These are phyloP conservation scores for Nectriaceae sp. DNA, from an alignment of 2,329 filamentous ascomycete genomes.

Conservation along the genomic window DNA sequence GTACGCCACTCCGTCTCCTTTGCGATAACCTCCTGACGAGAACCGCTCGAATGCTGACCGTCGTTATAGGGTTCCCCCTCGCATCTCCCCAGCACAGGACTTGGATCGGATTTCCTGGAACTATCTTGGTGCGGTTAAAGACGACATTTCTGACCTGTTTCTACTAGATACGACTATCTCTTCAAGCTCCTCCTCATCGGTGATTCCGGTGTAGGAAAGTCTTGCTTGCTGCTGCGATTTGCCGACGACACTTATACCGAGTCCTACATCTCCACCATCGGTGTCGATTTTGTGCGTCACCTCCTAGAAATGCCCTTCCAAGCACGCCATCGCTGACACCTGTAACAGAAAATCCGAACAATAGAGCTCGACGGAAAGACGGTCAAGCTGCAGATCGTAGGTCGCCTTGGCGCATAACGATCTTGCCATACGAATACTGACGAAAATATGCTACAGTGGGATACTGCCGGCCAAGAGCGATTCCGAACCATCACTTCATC, in stretches of 20 bases:
- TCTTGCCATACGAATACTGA: slow-evolving; percentile 2
- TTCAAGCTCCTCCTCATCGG: slow-evolving; percentile 99
- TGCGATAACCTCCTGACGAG: slow-evolving; percentile 34
- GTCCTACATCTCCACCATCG: slow-evolving; percentile 99
- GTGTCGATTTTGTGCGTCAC: slow-evolving; percentile 90
- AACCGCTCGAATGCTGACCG: slow-evolving; percentile 26
- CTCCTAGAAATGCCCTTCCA: slow-evolving; percentile 1
- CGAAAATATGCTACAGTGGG: slow-evolving; percentile 67
- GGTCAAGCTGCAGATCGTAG: slow-evolving; percentile 98
- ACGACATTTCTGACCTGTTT: slow-evolving; percentile 27
- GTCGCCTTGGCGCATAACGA: slow-evolving; percentile 34
- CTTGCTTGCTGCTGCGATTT: slow-evolving; percentile 95
- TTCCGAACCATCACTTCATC: slow-evolving; percentile 99
- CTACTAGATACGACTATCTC: slow-evolving; percentile 95
- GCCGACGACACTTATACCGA: slow-evolving; percentile 99
- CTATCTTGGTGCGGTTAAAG: slow-evolving; percentile 6
- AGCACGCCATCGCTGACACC: slow-evolving; percentile 14
- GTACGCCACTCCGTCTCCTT: slow-evolving; percentile 57
- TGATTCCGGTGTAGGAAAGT: slow-evolving; percentile 99
- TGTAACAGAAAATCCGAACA: slow-evolving; percentile 91
- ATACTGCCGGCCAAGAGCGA: slow-evolving; percentile 97
- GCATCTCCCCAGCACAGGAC: slow-evolving; percentile 1
- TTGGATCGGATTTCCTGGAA: slow-evolving; percentile 2
- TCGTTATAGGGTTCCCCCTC: slow-evolving; percentile 27
- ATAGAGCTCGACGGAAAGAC: slow-evolving; percentile 99